Percentiles rank a stretch among this genome's conserved stretches.
Evolutionary conservation across 2,329 filamentous ascomycete genomes (phyloP).

Genomic region (Fusarium udum): DNA sequence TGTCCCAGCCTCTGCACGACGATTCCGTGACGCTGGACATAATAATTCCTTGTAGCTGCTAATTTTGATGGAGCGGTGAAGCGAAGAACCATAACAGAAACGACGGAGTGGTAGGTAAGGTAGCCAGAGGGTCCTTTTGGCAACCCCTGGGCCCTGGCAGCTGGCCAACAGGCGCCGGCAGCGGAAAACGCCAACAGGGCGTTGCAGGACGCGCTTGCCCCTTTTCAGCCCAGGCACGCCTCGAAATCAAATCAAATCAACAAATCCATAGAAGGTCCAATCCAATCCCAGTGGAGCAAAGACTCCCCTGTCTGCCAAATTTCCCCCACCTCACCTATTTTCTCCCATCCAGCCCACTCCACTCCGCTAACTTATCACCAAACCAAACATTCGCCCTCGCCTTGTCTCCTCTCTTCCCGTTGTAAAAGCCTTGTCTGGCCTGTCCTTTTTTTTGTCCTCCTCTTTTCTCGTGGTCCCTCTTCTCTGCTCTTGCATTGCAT

Average conservation of each 20-base stretch:
- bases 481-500: constrained; percentile 49
- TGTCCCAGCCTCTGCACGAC: neutral
- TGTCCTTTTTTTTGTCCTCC: constrained; percentile 40
- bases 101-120: constrained; percentile 19
- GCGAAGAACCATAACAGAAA: constrained; percentile 22
- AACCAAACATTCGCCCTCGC: constrained; percentile 41
- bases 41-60: constrained; percentile 8
- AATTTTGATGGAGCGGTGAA: constrained; percentile 35
- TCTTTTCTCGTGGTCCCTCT: constrained; percentile 40
- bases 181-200: constrained; percentile 34
- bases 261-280: constrained; percentile 45
- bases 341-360: constrained; percentile 43
- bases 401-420: constrained; percentile 39
- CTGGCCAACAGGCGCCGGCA: constrained; percentile 35
- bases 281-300: constrained; percentile 42
- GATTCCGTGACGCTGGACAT: constrained; percentile 3
- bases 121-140: constrained; percentile 10
- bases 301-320: constrained; percentile 53
- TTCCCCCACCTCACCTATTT: constrained; percentile 57
- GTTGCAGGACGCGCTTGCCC: constrained; percentile 49
- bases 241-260: constrained; percentile 48
- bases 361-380: constrained; percentile 41
- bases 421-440: constrained; percentile 45
- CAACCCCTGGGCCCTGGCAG: constrained; percentile 29
- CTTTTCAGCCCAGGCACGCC: constrained; percentile 45